Evolutionary conservation across 2,329 filamentous ascomycete species (phyloP).

Genomic region (Ceratocystiopsis minuta): DNA sequence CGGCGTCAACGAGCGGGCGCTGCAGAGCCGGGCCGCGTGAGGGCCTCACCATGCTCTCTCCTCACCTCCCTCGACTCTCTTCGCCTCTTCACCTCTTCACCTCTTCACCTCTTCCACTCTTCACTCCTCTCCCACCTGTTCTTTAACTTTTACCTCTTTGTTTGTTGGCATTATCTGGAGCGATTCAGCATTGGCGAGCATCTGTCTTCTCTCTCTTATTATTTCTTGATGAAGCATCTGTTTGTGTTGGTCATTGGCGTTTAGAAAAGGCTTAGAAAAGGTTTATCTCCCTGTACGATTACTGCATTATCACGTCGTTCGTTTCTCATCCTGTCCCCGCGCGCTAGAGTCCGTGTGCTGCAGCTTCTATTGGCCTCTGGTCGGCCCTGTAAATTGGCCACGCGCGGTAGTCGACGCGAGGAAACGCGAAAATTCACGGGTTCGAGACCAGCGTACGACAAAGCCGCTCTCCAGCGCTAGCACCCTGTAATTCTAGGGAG

Average conservation of each 20-base stretch:
- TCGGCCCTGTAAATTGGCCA: too few species aligned
- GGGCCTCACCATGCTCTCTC: too few species aligned
- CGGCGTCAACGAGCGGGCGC: slow-evolving; percentile 44
- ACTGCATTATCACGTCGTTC: too few species aligned
- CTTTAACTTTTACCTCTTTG: too few species aligned
- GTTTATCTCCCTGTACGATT: neutral
- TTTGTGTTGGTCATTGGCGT: neutral
- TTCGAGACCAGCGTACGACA: neutral
- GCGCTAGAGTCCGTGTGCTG: neutral
- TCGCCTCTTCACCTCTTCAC: neutral
- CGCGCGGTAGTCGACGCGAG: too few species aligned
- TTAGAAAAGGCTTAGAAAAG: neutral
- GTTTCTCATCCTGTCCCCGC: neutral
- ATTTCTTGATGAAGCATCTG: neutral
- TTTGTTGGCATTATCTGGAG: too few species aligned
- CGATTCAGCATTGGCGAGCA: neutral
- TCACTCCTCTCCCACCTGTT: too few species aligned
- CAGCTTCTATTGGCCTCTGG: neutral
- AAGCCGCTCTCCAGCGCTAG: too few species aligned
- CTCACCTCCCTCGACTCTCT: neutral
- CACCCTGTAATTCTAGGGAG: too few species aligned
- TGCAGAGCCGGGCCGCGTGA: slow-evolving; percentile 7
- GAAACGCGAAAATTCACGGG: slow-evolving; percentile 9
- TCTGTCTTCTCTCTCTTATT: neutral
- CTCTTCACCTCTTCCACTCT: too few species aligned